Conservation (phyloP, 257 asterid species). For the Thymus mandschuricus region DNA sequence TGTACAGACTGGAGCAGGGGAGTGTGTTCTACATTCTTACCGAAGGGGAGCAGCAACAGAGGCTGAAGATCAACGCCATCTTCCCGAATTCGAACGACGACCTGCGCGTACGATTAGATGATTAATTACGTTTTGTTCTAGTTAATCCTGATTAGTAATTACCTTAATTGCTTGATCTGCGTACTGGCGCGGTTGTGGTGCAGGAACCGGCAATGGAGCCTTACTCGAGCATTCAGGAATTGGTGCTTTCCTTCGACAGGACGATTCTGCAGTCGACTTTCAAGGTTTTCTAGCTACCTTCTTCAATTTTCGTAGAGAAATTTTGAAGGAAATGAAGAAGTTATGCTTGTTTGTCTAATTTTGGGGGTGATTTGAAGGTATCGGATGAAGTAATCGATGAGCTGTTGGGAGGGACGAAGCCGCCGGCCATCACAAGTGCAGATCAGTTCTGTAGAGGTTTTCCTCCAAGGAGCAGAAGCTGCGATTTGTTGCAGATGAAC, state of each 20-base stretch:
- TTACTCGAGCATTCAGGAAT: constrained; percentile 64
- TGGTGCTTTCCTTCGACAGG: constrained; percentile 74
- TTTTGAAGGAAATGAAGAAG: too few relatives aligned
- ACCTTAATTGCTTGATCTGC: not conserved
- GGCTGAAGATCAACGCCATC: constrained; percentile 68
- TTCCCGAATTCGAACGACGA: constrained; percentile 48
- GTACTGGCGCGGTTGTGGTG: not conserved
- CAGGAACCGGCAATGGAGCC: constrained; percentile 58
- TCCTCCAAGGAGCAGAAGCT: not conserved
- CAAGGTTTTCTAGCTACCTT: not conserved
- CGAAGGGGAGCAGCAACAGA: constrained; percentile 18
- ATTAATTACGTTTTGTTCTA: too few relatives aligned
- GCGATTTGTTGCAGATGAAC: constrained; percentile 32
- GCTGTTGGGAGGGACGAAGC: constrained; percentile 46
- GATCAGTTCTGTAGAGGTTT: constrained; percentile 32
- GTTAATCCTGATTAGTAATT: too few relatives aligned
- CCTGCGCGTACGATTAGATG: constrained; percentile 37
- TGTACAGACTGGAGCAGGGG: constrained; percentile 55
- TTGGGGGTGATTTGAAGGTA: constrained; percentile 42
- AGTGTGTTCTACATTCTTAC: constrained; percentile 55
- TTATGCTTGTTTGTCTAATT: too few relatives aligned
- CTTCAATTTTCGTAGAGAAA: too few relatives aligned
- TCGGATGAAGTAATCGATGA: constrained; percentile 60
- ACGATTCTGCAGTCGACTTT: constrained; percentile 66
- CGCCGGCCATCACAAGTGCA: constrained; percentile 50